phyloP scores from a whole-genome alignment of 2,329 filamentous ascomycete species.

The Botrytis galanthina region DNA sequence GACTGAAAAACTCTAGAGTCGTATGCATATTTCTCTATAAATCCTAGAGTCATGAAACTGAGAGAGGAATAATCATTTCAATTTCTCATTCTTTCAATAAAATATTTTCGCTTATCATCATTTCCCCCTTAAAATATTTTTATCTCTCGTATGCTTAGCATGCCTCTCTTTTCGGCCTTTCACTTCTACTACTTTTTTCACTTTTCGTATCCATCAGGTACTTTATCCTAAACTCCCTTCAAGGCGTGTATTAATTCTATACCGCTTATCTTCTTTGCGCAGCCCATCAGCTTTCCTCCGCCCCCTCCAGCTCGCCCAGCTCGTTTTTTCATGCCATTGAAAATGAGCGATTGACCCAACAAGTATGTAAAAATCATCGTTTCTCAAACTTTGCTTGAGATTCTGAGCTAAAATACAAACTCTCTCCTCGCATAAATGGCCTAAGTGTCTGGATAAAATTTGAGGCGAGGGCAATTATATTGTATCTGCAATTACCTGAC shows the following conservation, averaged over 20 bases:
- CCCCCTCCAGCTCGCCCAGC: too few species aligned
- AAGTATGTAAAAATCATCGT: not conserved
- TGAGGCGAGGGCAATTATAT: not conserved
- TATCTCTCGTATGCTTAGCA: not conserved
- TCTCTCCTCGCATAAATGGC: not conserved
- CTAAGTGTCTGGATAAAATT: not conserved
- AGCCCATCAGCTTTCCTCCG: not conserved
- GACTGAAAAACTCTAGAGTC: not conserved
- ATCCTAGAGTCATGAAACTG: rapidly evolving
- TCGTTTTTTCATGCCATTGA: not conserved
- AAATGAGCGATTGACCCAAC: not conserved
- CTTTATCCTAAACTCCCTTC: rapidly evolving
- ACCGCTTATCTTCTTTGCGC: not conserved
- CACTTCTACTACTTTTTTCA: not conserved
- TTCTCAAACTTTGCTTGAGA: rapidly evolving
- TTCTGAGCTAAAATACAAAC: not conserved
- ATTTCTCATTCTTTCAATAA: not conserved
- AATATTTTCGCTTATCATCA: not conserved
- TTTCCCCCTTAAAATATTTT: not conserved
- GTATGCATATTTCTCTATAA: not conserved
- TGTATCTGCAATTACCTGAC: not conserved
- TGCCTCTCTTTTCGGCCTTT: not conserved
- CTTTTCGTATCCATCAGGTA: rapidly evolving
- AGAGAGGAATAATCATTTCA: not conserved
- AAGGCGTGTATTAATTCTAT: not conserved